phyloP scores from a whole-genome alignment of 1,139 yeast genomes.

The Kurtzmaniella quercitrusa region DNA sequence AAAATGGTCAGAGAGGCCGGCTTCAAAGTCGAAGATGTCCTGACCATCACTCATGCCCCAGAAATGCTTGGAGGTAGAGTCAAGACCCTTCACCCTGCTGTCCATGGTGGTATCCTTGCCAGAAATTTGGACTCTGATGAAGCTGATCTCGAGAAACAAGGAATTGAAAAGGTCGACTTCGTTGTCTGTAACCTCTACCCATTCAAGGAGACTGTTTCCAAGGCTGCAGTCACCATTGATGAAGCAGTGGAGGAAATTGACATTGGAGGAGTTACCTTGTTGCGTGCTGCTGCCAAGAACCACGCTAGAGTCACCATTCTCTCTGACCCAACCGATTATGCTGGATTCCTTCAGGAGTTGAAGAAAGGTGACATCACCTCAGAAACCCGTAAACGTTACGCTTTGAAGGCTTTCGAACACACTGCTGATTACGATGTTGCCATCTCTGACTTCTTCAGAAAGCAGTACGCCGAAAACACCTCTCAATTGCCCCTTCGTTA shows the following conservation, averaged over 20 bases:
- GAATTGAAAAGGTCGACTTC: constrained; percentile 90
- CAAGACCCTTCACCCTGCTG: constrained; percentile 97
- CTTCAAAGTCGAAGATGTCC: constrained; percentile 94
- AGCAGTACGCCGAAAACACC: constrained; percentile 85
- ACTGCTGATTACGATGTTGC: constrained; percentile 97
- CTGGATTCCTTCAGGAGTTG: constrained; percentile 79
- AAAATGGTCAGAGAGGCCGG: constrained; percentile 94
- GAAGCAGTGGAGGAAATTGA: constrained; percentile 99
- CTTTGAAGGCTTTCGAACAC: constrained; percentile 96
- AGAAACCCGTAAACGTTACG: constrained; percentile 75
- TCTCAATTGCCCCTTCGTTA: constrained; percentile 93
- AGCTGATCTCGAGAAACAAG: constrained; percentile 77
- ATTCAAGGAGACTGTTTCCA: constrained; percentile 93
- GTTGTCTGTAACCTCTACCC: constrained; percentile 98
- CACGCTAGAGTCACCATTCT: constrained; percentile 93
- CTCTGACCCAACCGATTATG: constrained; percentile 91
- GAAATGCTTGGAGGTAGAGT: constrained; percentile 99
- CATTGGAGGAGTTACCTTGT: constrained; percentile 95
- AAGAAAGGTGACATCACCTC: constrained; percentile 65
- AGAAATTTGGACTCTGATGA: constrained; percentile 89
- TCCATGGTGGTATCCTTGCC: constrained; percentile 97
- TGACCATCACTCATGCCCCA: constrained; percentile 94
- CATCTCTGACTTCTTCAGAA: constrained; percentile 94
- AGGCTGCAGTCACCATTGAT: constrained; percentile 89
- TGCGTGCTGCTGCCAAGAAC: constrained; percentile 98